Base-by-base conservation (phyloP, 176 grass and related monocot species). In the Metroxylon sagu region DNA sequence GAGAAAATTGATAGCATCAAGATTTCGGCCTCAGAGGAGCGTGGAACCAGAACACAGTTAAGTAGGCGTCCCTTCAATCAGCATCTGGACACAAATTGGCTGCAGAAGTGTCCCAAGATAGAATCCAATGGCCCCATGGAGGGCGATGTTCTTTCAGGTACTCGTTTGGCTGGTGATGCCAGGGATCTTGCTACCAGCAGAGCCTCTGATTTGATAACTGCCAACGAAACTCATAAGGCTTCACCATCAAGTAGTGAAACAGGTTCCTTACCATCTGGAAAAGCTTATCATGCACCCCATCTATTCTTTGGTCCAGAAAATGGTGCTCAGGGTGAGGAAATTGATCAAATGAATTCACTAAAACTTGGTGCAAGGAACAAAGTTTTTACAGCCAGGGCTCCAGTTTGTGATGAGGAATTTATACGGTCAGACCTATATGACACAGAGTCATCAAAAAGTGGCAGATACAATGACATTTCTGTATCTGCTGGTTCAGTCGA, bases 1-100 rank as follows among this genome's bases (percentile, higher is more conserved):
- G 68, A 78, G 62, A 71, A 78, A 16, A 68, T 82, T 64, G 79
- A 68, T 71, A 74, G 59, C 64, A 73, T 88, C 14, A 83, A 65
- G 53, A 81, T 81, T 71, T 89, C 78, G 61, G 57, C 63, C 59
- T 61, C 55, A 31, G 52, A 39, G 58, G 61, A 84, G 25, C 16
- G 60, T 70, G 70, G 60, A 55, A 29, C 60, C 29, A 25, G 60
- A 65, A 77, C 61, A 61, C 73, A 77, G 74, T 66, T 70, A 4
- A 49, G 59, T 62, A 5, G 16, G 3, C 72, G 74, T 71, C 67
- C 54, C 19, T 59, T 57, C 51, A 68, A 17, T 78, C 66, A 62
- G 18, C 30, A 65, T 15, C 3, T 43, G 31, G 28, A 55, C 23
- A 28, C 52, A 23, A 19, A 39, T 25, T 55, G 65, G 23, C 49